A percentile compares a stretch with the other conserved stretches of the same genome.
phyloP scores from a whole-genome alignment of 352 stramenopile species.

The Albugo laibachii region DNA sequence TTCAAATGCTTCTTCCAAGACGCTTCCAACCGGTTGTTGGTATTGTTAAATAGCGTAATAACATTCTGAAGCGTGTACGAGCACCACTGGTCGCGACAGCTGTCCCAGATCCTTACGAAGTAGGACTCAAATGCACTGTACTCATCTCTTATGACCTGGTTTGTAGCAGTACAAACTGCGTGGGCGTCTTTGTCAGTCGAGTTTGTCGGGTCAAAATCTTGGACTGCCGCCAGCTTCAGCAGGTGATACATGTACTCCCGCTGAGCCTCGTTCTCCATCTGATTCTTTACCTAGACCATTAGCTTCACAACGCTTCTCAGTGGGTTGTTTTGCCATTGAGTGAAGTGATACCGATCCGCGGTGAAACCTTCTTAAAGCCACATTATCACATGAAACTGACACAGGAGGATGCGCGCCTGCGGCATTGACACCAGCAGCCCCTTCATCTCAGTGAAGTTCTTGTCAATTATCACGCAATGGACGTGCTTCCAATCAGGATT shows the following conservation, averaged over 20 bases:
- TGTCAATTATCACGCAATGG: slow-evolving; percentile 9
- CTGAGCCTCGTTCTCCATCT: slow-evolving; percentile 1
- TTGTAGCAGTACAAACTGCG: too few relatives aligned
- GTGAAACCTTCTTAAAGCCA: slow-evolving; percentile 7
- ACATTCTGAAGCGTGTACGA: too few relatives aligned
- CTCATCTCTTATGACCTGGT: not conserved
- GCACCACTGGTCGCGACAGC: slow-evolving; percentile 6
- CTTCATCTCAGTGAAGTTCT: slow-evolving; percentile 12
- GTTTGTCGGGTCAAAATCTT: not conserved
- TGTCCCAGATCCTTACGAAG: slow-evolving; percentile 12
- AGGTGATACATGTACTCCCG: slow-evolving; percentile 3
- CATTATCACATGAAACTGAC: slow-evolving; percentile 13
- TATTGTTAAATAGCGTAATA: slow-evolving; percentile 10
- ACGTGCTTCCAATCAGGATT: slow-evolving; percentile 5
- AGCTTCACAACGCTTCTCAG: slow-evolving; percentile 3
- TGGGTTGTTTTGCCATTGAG: slow-evolving; percentile 7
- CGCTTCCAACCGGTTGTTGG: slow-evolving; percentile 13
- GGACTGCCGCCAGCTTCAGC: not conserved
- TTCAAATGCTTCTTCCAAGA: slow-evolving; percentile 14
- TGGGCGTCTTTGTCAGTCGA: not conserved
- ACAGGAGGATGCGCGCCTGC: slow-evolving; percentile 5
- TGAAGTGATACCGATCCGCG: slow-evolving; percentile 4
- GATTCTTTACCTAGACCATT: slow-evolving; percentile 6
- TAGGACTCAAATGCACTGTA: slow-evolving; percentile 6
- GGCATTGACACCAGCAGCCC: slow-evolving; percentile 6